Evolutionary conservation across 2,329 filamentous ascomycete genomes (phyloP).

Genomic region (Colletotrichum sp.): DNA sequence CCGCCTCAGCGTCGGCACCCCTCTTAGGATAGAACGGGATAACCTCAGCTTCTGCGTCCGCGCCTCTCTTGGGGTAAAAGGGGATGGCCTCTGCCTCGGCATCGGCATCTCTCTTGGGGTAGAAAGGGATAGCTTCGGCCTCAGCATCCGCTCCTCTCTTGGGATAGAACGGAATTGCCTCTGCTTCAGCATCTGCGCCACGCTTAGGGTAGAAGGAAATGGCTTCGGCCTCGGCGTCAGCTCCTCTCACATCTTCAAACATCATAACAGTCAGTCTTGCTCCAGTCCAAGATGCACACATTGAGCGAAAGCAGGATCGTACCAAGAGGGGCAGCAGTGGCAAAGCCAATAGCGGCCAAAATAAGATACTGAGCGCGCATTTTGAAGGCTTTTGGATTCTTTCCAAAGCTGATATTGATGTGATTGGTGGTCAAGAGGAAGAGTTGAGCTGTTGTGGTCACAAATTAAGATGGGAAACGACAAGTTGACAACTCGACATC

Average conservation of each 20-base stretch:
- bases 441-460: too few relatives aligned
- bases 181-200: background rate
- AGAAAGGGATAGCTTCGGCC: background rate
- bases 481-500: too few relatives aligned
- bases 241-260: background rate
- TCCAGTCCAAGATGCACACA: background rate
- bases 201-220: background rate
- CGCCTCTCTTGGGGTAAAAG: background rate
- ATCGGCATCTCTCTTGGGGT: background rate
- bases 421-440: background rate
- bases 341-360: background rate
- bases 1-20: background rate
- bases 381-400: background rate
- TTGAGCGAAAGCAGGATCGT: background rate
- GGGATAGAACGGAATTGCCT: background rate
- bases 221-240: background rate
- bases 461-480: too few relatives aligned
- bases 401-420: background rate
- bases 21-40: background rate
- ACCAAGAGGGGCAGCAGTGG: background rate
- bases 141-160: background rate
- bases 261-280: background rate
- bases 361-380: slow-evolving; percentile 1
- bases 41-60: background rate
- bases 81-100: background rate